Evolutionary conservation across 148 eudicot genomes (phyloP), one percentile per base, ranked within the genome.

Genomic region (Fagopyrum esculentum): DNA sequence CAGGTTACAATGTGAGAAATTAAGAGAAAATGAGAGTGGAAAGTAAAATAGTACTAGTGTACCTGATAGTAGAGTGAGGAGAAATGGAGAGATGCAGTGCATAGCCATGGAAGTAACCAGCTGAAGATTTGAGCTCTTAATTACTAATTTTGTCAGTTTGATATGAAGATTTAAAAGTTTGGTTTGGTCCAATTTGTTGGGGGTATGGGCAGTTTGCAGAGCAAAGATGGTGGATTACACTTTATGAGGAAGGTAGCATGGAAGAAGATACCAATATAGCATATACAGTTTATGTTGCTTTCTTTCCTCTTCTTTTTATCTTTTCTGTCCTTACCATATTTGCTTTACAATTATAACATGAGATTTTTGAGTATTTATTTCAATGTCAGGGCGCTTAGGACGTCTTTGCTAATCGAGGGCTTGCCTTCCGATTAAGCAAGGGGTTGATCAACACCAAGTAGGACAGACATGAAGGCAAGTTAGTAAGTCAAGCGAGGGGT

Each of bases 1-100:
- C 8, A 64, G 17, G 19, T 57, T 7, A 17, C 17, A 57, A 19
- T 57, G 63, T 57, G 63, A 57, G 63, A 57, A 17, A 57, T n/a
- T 4, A 19, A 17, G 29, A 56, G 1, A 52, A 17, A 6, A n/a
- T 56, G 7, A 16, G 7, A 57, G 5, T 64, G 45, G n/a, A 1
- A 64, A 40, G 6, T 12, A 16, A 29, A 61, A 43, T 35, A 35
- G n/a, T 11, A 64, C 44, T 29, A 60, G 8, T 64, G 70, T 64
- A 64, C 70, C 70, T 66, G 71, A 12, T 35, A 66, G 19, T 35
- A 66, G 19, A 13, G 40, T 66, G 71, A 66, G 47, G 3, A 66
- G 71, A 66, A 12, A 66, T 66, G 8, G 12, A 22, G 66, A 59
- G 35, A 30, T 63, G 69, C 17, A 66, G 40, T 66, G 8, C 19